phyloP scores from a whole-genome alignment of 2,329 filamentous ascomycete species.

The Berkeleyomyces basicola region DNA sequence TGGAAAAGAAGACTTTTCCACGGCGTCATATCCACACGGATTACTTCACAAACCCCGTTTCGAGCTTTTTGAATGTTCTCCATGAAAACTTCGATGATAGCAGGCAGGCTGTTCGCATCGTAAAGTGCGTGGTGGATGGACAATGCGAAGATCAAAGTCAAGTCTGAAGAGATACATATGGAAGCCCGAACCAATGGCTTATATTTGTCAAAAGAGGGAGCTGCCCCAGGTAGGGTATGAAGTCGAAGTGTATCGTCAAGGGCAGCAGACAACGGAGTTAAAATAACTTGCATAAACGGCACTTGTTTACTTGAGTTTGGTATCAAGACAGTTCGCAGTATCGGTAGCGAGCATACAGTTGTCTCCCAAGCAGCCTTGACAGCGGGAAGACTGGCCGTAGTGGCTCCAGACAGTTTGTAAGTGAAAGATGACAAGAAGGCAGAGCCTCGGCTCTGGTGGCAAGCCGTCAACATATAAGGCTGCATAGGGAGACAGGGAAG shows the following conservation, averaged over 20 bases:
- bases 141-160: constrained; percentile 28
- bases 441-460: constrained; percentile 48
- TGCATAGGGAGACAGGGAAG: constrained; percentile 65
- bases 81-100: constrained; percentile 34
- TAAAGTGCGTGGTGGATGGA: constrained; percentile 77
- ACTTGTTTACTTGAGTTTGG: constrained; percentile 28
- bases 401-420: constrained; percentile 32
- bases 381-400: constrained; percentile 27
- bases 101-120: constrained; percentile 62
- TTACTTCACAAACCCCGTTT: background rate
- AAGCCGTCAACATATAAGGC: constrained; percentile 61
- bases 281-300: constrained; percentile 48
- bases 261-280: constrained; percentile 21
- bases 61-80: background rate
- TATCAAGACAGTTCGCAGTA: constrained; percentile 54
- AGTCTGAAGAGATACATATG: constrained; percentile 10
- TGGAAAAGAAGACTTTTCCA: constrained; percentile 19
- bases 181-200: constrained; percentile 7
- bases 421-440: constrained; percentile 62
- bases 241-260: background rate
- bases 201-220: background rate
- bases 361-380: constrained; percentile 46
- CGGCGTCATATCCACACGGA: constrained; percentile 11
- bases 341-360: constrained; percentile 38
- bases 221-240: background rate